A percentile compares a stretch with the other conserved stretches of the same genome.
Conservation (phyloP, 441 rosid genomes). For the Biscutella laevigata region DNA sequence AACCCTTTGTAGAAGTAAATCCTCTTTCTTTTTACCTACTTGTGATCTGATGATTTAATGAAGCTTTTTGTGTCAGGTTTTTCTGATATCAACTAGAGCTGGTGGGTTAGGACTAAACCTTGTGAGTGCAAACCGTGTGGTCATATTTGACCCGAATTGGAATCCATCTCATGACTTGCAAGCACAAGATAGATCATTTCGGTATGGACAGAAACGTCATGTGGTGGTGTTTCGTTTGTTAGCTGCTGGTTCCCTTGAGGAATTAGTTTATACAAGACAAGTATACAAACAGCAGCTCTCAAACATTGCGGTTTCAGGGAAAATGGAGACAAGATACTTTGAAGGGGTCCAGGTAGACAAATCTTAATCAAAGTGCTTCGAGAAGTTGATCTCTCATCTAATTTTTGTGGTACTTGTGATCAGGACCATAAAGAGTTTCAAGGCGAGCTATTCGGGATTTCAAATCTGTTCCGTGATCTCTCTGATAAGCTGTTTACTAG, state of each 20-base stretch:
- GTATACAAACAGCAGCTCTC: conserved; percentile 95
- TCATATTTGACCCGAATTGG: conserved; percentile 95
- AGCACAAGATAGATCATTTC: conserved; percentile 96
- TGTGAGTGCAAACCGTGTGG: conserved; percentile 90
- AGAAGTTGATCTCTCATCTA: too few species aligned
- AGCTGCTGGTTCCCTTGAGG: conserved; percentile 94
- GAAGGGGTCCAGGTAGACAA: conserved; percentile 99
- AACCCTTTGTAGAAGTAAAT: neutral
- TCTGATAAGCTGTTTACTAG: conserved; percentile 87
- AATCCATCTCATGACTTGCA: conserved; percentile 92
- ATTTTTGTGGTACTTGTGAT: conserved; percentile 9
- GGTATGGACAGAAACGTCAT: conserved; percentile 91
- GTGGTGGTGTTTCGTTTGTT: conserved; percentile 89
- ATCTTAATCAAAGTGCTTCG: too few species aligned
- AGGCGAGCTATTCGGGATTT: conserved; percentile 90
- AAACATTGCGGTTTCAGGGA: conserved; percentile 86
- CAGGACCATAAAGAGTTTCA: conserved; percentile 91
- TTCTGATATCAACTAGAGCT: conserved; percentile 93
- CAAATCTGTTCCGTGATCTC: conserved; percentile 83
- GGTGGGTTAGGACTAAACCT: conserved; percentile 98
- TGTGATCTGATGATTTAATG: neutral
- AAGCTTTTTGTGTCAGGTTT: conserved; percentile 44
- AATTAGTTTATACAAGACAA: conserved; percentile 82
- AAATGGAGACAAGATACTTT: conserved; percentile 85
- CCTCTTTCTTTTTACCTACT: neutral